Conservation (phyloP, 2,329 filamentous ascomycete genomes). For the Paecilomyces sp. region DNA sequence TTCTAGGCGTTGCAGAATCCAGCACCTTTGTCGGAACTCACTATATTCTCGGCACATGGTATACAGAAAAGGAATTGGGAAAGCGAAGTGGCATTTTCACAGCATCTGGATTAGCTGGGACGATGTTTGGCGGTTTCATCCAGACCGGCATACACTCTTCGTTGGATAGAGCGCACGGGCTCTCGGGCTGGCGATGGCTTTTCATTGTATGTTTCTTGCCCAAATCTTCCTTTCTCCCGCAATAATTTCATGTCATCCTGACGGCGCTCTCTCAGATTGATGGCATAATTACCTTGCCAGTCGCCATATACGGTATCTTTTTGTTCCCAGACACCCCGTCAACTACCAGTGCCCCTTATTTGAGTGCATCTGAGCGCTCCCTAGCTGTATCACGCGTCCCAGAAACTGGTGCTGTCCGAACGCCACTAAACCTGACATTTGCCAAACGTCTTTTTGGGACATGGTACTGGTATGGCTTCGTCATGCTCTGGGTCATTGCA, state of each 20-base stretch:
- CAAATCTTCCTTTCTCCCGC: neutral
- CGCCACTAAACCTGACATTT: constrained; percentile 15
- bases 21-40: constrained; percentile 18
- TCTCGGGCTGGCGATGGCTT: constrained; percentile 20
- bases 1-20: constrained; percentile 22
- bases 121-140: constrained; percentile 16
- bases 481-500: constrained; percentile 50
- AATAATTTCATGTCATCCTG: neutral
- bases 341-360: neutral
- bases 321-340: constrained; percentile 11
- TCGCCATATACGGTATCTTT: constrained; percentile 14
- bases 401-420: neutral
- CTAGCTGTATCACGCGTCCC: neutral
- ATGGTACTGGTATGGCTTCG: constrained; percentile 32
- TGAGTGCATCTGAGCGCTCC: neutral
- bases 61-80: constrained; percentile 16
- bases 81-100: constrained; percentile 17
- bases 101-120: constrained; percentile 12
- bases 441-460: constrained; percentile 23
- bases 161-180: constrained; percentile 15
- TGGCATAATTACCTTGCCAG: constrained; percentile 17
- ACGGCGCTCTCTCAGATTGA: constrained; percentile 9
- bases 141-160: constrained; percentile 15
- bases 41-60: constrained; percentile 19
- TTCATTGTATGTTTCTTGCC: constrained; percentile 9